Conservation (phyloP, 1,284 basidiomycete genomes). For the Wolfiporia cocos region DNA sequence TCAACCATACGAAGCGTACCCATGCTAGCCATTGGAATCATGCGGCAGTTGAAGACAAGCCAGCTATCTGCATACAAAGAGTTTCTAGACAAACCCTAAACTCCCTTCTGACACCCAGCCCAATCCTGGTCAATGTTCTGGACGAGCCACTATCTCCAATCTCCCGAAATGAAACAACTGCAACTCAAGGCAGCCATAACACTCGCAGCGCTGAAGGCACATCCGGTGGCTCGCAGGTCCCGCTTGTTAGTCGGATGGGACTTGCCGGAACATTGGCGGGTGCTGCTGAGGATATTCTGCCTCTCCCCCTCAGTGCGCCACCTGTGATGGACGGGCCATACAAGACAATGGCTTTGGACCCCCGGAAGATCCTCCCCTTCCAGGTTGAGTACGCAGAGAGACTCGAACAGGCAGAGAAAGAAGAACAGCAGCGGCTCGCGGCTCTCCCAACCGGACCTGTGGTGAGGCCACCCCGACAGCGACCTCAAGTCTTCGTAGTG, state of each 20-base stretch:
- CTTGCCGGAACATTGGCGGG: too few relatives aligned
- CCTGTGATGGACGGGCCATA: neutral
- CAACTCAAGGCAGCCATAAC: neutral
- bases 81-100: too few relatives aligned
- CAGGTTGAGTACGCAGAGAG: constrained; percentile 17
- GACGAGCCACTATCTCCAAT: too few relatives aligned
- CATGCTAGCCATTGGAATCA: neutral
- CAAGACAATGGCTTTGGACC: neutral
- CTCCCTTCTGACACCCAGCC: too few relatives aligned
- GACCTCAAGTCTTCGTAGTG: constrained; percentile 15
- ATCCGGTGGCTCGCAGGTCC: too few relatives aligned
- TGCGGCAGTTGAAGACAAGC: too few relatives aligned
- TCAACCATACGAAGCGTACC: constrained; percentile 9
- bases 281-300: neutral
- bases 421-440: constrained; percentile 4
- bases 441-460: constrained; percentile 13
- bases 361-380: constrained; percentile 16
- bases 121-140: too few relatives aligned
- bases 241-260: too few relatives aligned
- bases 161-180: neutral
- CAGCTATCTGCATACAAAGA: too few relatives aligned
- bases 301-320: constrained; percentile 9
- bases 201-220: too few relatives aligned
- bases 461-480: constrained; percentile 10
- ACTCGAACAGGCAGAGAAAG: constrained; percentile 2